Evolutionary conservation across 2,329 filamentous ascomycete genomes (phyloP).

Genomic region (Delphinella strobiligena): DNA sequence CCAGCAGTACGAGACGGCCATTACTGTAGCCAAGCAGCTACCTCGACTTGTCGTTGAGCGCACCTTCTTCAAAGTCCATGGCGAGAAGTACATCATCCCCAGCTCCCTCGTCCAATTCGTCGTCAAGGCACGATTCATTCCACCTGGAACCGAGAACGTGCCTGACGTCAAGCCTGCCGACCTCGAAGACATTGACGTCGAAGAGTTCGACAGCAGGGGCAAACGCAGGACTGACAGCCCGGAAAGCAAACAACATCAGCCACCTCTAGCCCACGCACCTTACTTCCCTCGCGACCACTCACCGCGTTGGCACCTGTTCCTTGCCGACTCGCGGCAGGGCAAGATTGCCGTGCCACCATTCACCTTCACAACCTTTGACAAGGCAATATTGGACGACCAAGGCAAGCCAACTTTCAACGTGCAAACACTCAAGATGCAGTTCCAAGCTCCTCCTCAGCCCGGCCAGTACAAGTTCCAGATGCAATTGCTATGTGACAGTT

Average conservation of each 20-base stretch:
- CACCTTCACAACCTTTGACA: constrained; percentile 86
- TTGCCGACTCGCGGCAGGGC: constrained; percentile 85
- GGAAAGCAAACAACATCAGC: constrained; percentile 53
- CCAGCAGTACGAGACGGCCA: constrained; percentile 61
- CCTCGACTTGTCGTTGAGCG: constrained; percentile 76
- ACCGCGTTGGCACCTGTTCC: constrained; percentile 87
- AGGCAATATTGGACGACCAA: constrained; percentile 67
- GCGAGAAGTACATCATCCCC: constrained; percentile 85
- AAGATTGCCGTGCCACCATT: constrained; percentile 96
- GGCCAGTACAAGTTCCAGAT: constrained; percentile 92
- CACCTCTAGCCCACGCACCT: constrained; percentile 80
- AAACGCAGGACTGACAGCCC: constrained; percentile 54
- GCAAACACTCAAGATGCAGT: constrained; percentile 94
- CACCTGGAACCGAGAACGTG: constrained; percentile 65
- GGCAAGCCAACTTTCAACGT: constrained; percentile 87
- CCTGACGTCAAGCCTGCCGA: constrained; percentile 66
- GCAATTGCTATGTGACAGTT: constrained; percentile 88
- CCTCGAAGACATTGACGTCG: constrained; percentile 81
- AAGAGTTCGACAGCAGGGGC: constrained; percentile 83
- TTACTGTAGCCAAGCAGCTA: constrained; percentile 70
- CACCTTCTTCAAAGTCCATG: constrained; percentile 96
- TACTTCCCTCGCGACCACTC: constrained; percentile 83
- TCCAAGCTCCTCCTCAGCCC: constrained; percentile 82
- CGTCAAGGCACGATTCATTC: constrained; percentile 87
- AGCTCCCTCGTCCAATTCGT: constrained; percentile 88